Conservation (phyloP, 2,329 filamentous ascomycete species). For the Claviceps sorghi region DNA sequence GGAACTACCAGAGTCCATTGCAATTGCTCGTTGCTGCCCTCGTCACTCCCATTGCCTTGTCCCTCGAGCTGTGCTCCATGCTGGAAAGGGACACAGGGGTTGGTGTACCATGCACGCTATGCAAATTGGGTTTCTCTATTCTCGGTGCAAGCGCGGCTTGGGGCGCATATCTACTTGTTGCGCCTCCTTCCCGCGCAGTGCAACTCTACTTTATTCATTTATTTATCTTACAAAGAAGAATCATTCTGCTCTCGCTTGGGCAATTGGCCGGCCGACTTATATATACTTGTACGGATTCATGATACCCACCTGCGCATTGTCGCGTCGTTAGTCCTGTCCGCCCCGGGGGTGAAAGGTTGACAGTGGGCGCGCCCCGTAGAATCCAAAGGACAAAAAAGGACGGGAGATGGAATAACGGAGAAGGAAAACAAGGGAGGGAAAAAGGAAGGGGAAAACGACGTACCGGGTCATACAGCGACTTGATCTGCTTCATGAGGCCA, state of each 20-base stretch:
- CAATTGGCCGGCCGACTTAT: constrained; percentile 14
- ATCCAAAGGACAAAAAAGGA: neutral
- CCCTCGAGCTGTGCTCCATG: too few species aligned
- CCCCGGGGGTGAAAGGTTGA: neutral
- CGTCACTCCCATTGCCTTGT: too few species aligned
- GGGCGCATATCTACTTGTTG: too few species aligned
- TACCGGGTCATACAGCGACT: constrained; percentile 86
- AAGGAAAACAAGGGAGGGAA: constrained; percentile 3
- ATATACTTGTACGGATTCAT: constrained; percentile 99
- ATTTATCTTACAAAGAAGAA: neutral
- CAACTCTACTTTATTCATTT: too few species aligned
- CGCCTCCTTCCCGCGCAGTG: neutral
- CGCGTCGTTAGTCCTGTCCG: constrained; percentile 13
- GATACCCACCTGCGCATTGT: constrained; percentile 67
- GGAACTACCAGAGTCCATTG: too few species aligned
- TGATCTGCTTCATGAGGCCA: constrained; percentile 86
- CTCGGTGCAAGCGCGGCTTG: too few species aligned
- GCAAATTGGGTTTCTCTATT: too few species aligned
- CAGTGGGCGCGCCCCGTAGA: neutral
- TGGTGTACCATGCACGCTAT: too few species aligned
- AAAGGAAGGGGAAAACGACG: constrained; percentile 22
- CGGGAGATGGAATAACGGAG: neutral
- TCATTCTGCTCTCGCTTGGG: neutral
- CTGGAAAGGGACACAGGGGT: too few species aligned
- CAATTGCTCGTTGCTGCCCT: too few species aligned